These are phyloP conservation scores for Fraxinus sp. DNA, from an alignment of 305 asterid genomes.

Conservation along the genomic window DNA sequence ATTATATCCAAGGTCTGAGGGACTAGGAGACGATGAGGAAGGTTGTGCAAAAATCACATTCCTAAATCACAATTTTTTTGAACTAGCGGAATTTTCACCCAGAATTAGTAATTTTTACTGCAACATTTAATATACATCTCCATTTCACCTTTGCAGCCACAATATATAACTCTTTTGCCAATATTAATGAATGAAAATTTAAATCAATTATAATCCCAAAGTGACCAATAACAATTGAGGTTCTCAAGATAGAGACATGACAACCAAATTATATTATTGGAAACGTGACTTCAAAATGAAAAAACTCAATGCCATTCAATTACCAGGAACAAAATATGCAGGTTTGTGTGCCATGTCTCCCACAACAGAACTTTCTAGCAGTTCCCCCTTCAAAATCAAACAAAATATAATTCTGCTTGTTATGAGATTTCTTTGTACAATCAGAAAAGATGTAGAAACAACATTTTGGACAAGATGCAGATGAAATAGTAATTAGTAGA, in stretches of 20 bases:
- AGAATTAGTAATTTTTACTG: background rate
- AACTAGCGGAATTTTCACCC: background rate
- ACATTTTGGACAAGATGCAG: slow-evolving; percentile 16
- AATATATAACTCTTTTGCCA: background rate
- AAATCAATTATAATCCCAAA: background rate
- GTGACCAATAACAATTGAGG: background rate
- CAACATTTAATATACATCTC: slow-evolving; percentile 3
- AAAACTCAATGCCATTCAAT: background rate
- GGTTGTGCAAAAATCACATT: background rate
- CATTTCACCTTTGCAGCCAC: slow-evolving; percentile 10
- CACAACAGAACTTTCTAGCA: slow-evolving; percentile 79
- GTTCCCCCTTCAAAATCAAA: slow-evolving; percentile 92
- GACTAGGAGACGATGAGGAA: background rate
- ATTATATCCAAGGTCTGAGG: background rate
- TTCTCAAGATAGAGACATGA: background rate
- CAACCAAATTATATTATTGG: background rate
- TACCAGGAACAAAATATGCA: slow-evolving; percentile 98
- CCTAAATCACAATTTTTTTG: slow-evolving; percentile 8
- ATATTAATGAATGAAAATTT: background rate
- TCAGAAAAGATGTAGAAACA: slow-evolving; percentile 30
- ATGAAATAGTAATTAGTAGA: slow-evolving; percentile 33
- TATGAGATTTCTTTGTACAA: slow-evolving; percentile 44
- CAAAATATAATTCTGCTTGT: slow-evolving; percentile 50
- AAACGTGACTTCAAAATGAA: background rate
- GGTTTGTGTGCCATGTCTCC: slow-evolving; percentile 98